A percentile compares a stretch with the other conserved stretches of the same genome.
Conservation (phyloP, 2,329 filamentous ascomycete genomes). For the Fragosphaeria purpurea region DNA sequence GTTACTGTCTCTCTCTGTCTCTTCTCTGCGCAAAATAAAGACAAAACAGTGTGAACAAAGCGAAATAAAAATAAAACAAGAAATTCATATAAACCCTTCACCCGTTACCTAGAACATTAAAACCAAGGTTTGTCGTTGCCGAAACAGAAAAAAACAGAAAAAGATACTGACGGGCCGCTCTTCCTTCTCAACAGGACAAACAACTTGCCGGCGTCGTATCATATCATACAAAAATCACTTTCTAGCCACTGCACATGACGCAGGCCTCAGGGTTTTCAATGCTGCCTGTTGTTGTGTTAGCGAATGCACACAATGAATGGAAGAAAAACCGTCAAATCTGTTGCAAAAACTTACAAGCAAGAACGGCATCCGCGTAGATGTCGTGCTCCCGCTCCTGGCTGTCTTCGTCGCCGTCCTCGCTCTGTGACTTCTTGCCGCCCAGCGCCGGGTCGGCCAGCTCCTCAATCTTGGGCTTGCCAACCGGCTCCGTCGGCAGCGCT, state of each 20-base stretch:
- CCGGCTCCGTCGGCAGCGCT: conserved; percentile 62
- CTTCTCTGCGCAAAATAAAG: background rate
- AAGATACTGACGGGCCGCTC: background rate
- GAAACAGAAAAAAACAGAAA: background rate
- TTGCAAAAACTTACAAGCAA: conserved; percentile 60
- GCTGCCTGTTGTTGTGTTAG: conserved; percentile 51
- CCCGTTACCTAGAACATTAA: too few species aligned
- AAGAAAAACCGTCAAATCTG: background rate
- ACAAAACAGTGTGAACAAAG: background rate
- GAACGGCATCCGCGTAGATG: conserved; percentile 87
- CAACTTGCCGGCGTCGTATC: background rate
- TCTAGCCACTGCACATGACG: conserved; percentile 91
- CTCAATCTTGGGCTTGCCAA: conserved; percentile 50
- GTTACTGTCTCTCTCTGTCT: too few species aligned
- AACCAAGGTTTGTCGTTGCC: too few species aligned
- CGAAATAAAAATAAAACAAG: background rate
- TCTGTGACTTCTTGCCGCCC: conserved; percentile 47
- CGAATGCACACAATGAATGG: background rate
- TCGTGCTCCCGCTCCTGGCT: conserved; percentile 73
- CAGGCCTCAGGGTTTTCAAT: conserved; percentile 96
- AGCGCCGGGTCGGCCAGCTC: conserved; percentile 49
- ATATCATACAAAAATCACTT: background rate
- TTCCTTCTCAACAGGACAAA: too few species aligned
- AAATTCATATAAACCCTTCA: background rate
- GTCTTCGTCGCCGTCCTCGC: conserved; percentile 63